Base-by-base conservation (phyloP, 2,329 filamentous ascomycete species). In the Aspergillus intermedius region DNA sequence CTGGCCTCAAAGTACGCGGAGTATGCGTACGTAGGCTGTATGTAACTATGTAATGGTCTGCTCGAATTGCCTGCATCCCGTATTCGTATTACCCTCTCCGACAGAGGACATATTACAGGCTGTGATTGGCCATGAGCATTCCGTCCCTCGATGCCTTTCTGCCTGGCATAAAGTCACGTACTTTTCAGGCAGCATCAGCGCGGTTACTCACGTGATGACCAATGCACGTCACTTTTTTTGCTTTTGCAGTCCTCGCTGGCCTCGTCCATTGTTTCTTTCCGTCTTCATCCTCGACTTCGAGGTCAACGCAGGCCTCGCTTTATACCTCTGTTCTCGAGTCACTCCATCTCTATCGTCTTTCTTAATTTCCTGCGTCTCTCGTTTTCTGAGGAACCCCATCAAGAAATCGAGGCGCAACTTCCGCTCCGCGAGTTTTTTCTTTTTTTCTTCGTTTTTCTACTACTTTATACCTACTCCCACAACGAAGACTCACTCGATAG, bases 151-250 rank as follows among this genome's bases (percentile, higher is more conserved):
- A 42, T 15, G 19, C 22, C 10, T 25, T 28, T n/a, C 49, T 55
- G 46, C 47, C 52, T 56, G 49, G 35, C 25, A 4, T 22, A 9
- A 4, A 9, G 43, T 60, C 57, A 61, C 57, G 50, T 57, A 52
- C 15, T 8, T 5, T 8, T 23, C 15, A 40, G 37, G 37, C 37
- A 40, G 10, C 9, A 21, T 10, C 4, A 30, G 25, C 25, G 25
- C 25, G 10, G 13, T 40, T 2, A 22, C 3, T 43, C 49, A 51
- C 46, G 49, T 51, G 49, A 44, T 22, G 3, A 8, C 19, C 41
- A 48, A 45, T 54, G 49, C 54, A 60, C 60, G 62, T 65, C 63
- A 67, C 62, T 63, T 66, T 63, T 66, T 66, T 64, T 39, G 39
- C 28, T 49, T 55, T 39, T 45, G 21, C 40, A 40, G 19, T 25